Percentiles rank a stretch among this genome's conserved stretches.
Evolutionary conservation across 2,329 filamentous ascomycete species (phyloP).

Genomic region (Tolypocladium sp.): DNA sequence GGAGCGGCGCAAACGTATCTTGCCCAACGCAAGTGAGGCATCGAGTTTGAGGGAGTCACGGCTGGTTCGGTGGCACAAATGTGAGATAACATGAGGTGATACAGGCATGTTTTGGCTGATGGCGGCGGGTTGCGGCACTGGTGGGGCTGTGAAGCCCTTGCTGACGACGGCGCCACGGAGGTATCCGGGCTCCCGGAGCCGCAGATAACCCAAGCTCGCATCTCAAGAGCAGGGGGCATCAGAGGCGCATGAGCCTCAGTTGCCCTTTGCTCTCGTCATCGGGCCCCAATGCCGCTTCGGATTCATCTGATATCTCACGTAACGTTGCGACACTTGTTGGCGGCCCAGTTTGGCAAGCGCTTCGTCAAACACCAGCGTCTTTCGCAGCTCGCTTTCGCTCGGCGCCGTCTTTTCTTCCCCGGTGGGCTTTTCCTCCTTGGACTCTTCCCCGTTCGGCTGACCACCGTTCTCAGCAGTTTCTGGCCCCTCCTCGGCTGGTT

Average conservation of each 20-base stretch:
- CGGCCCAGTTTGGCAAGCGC: conserved; percentile 64
- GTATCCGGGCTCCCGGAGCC: background rate
- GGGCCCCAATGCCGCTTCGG: conserved; percentile 92
- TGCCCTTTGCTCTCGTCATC: conserved; percentile 47
- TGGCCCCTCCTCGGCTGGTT: conserved; percentile 4
- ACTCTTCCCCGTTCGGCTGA: conserved; percentile 9
- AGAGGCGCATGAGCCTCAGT: background rate
- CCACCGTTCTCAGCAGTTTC: background rate
- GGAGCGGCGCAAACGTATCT: background rate
- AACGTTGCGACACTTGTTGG: conserved; percentile 55
- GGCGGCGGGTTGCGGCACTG: background rate
- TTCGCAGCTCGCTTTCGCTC: conserved; percentile 34
- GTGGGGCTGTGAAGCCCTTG: background rate
- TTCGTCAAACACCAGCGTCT: conserved; percentile 67
- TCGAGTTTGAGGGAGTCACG: background rate
- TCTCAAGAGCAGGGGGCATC: background rate
- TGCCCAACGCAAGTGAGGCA: background rate
- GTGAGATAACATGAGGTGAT: background rate
- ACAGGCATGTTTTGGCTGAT: background rate
- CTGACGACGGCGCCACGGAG: background rate
- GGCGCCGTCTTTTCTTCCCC: conserved; percentile 9
- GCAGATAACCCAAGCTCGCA: background rate
- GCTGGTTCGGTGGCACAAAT: background rate
- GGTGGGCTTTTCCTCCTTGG: conserved; percentile 10
- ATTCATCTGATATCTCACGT: conserved; percentile 84